Evolutionary conservation across 345 rosid species (phyloP), one percentile per base, ranked within the genome.

Genomic region (Bruguiera parviflora): DNA sequence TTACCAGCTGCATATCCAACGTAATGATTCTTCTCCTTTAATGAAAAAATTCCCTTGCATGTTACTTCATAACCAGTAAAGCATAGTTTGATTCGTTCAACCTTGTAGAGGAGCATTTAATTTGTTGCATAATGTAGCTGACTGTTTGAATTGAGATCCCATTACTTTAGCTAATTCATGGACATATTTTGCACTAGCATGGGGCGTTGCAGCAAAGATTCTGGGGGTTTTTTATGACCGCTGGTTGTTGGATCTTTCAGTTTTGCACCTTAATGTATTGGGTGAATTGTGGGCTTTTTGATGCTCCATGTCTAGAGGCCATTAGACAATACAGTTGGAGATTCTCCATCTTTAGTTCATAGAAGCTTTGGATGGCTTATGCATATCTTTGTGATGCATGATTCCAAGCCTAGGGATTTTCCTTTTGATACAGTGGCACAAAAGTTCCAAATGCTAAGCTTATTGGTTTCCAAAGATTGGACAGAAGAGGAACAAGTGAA

Each of bases 1-100:
- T 76, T 95, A 79, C 89, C 98, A 20, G 39, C 69, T 49, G 85
- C 87, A 37, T 76, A 82, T 83, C 83, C 92, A 66, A 72, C 60
- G 96, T 92, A 83, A 83, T 80, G 46, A 58, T 61, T 51, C 73
- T 70, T 58, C 20, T 69, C 61, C 65, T 52, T 55, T 46, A 33
- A 47, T 18, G 47, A 6, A 60, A 53, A 33, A 46, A n/a, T 19
- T 15, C 7, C 2, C 53, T 66, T 39, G 57, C 55, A 39, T 62
- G 39, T 58, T 63, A 5, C 35, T 43, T 43, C 10, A 29, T 56
- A 28, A 58, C 55, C 21, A 56, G 62, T 49, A 67, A 3, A 31
- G 15, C 65, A 20, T 53, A 19, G 22, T 60, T 21, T 15, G 65
- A 32, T 52, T 21, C 27, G 21, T 61, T 21, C 51, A 59, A 49